Conservation (phyloP, 805 yeast species). For the Saturnispora serradocipensis region DNA sequence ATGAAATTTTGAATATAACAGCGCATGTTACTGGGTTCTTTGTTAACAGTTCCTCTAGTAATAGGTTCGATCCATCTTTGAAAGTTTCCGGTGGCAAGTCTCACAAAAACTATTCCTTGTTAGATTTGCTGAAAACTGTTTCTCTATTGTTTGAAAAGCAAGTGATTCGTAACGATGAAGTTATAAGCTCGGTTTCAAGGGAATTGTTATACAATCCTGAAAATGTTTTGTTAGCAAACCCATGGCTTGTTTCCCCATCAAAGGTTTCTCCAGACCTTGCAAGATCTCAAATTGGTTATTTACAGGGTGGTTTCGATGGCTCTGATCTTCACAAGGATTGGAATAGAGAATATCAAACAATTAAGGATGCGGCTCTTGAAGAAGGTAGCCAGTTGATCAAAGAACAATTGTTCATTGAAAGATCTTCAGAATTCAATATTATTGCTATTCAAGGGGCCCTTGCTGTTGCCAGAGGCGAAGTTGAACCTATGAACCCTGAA, state of each 20-base stretch:
- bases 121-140: constrained; percentile 49
- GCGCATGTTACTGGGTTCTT: constrained; percentile 73
- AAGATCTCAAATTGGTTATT: constrained; percentile 46
- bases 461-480: constrained; percentile 62
- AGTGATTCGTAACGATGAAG: constrained; percentile 41
- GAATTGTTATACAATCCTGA: constrained; percentile 56
- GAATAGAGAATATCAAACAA: constrained; percentile 84
- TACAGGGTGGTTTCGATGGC: constrained; percentile 51
- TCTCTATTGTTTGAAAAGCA: constrained; percentile 56
- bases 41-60: constrained; percentile 58
- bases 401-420: constrained; percentile 65
- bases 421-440: constrained; percentile 65
- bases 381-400: constrained; percentile 53
- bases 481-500: constrained; percentile 72
- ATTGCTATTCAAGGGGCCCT: constrained; percentile 76
- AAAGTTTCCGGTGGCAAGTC: constrained; percentile 21
- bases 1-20: constrained; percentile 70
- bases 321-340: constrained; percentile 61
- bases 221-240: constrained; percentile 51
- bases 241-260: constrained; percentile 56
- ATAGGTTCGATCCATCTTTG: constrained; percentile 60
- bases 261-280: constrained; percentile 42
- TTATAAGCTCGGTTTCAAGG: constrained; percentile 35
- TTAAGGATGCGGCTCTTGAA: constrained; percentile 58
- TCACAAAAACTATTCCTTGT: constrained; percentile 36